Base-by-base conservation (phyloP, 2,329 filamentous ascomycete species). In the Alternaria incomplexa region DNA sequence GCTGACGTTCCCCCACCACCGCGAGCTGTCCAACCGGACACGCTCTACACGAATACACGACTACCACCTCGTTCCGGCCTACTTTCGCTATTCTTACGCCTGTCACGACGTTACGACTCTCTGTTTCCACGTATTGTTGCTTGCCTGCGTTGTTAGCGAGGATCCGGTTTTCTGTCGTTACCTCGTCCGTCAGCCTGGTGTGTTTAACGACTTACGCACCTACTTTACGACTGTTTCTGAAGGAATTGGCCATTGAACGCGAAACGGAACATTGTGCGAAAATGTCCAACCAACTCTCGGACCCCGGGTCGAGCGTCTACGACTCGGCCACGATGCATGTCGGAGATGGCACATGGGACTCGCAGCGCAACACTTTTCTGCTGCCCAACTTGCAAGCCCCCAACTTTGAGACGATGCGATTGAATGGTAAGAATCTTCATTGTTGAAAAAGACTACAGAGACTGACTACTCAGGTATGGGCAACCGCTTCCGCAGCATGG, bases 281-380 rank as follows among this genome's bases (percentile, higher is more conserved):
- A 56, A 79, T 79, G 73, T 76, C 76, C 11, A 52, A 70, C 48
- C 71, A 83, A 72, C 84, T 91, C 73, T 90, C 90, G 68, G 85
- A 90, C 68, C 86, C 92, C 53, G 92, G 92, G 75, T 88, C 89
- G 79, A 90, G 88, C 77, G 88, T 85, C 68, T 95, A 95, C 81
- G 85, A 86, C 71, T 93, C 91, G 55, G 85, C 89, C 74, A 92
- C 89, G n/a, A 84, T 94, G 85, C 85, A 84, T 58, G 91, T 95
- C 15, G 92, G 92, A 66, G 92, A 95, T 77, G 92, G 92, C 22
- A 95, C 92, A 32, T 96, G 92, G 92, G 90, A 94, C 73, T 90
- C 90, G 61, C 84, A 86, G 62, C 90, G 90, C 76, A 93, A 94
- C 74, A 89, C 87, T 17, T 96, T 95, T 77, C 82, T 96, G 57